A percentile compares a stretch with the other conserved stretches of the same genome.
These are phyloP conservation scores for Fusarium mangiferae DNA, from an alignment of 2,329 filamentous ascomycete species.

Conservation along the genomic window DNA sequence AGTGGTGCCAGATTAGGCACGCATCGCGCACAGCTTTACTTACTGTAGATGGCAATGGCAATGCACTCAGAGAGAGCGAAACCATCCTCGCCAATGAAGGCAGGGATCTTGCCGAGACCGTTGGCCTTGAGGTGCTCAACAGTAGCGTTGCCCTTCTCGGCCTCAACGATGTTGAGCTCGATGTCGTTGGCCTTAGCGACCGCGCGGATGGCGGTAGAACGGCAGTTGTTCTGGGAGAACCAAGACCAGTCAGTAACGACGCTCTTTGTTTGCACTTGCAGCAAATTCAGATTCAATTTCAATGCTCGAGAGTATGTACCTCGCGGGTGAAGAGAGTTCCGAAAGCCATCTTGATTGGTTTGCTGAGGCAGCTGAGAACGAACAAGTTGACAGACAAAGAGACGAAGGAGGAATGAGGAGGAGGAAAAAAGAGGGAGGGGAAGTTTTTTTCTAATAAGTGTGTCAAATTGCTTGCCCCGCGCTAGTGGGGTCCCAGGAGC, in stretches of 20 bases:
- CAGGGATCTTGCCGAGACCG: slow-evolving; percentile 89
- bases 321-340: slow-evolving; percentile 93
- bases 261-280: slow-evolving; percentile 26
- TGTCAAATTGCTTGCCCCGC: slow-evolving; percentile 50
- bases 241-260: slow-evolving; percentile 49
- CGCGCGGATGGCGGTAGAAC: slow-evolving; percentile 87
- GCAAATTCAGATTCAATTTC: slow-evolving; percentile 26
- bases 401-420: slow-evolving; percentile 37
- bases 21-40: slow-evolving; percentile 55
- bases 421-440: slow-evolving; percentile 40
- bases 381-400: slow-evolving; percentile 43
- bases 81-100: slow-evolving; percentile 92
- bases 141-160: slow-evolving; percentile 71
- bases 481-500: slow-evolving; percentile 37
- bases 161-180: slow-evolving; percentile 86
- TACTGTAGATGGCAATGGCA: slow-evolving; percentile 98
- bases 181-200: slow-evolving; percentile 98
- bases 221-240: slow-evolving; percentile 79
- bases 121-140: slow-evolving; percentile 86
- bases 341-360: slow-evolving; percentile 82
- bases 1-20: slow-evolving; percentile 22
- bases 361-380: slow-evolving; percentile 43
- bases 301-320: slow-evolving; percentile 61
- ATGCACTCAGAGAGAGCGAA: slow-evolving; percentile 90
- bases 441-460: slow-evolving; percentile 49